Conservation (phyloP, 2,329 filamentous ascomycete species). For the Fusarium burgessii region DNA sequence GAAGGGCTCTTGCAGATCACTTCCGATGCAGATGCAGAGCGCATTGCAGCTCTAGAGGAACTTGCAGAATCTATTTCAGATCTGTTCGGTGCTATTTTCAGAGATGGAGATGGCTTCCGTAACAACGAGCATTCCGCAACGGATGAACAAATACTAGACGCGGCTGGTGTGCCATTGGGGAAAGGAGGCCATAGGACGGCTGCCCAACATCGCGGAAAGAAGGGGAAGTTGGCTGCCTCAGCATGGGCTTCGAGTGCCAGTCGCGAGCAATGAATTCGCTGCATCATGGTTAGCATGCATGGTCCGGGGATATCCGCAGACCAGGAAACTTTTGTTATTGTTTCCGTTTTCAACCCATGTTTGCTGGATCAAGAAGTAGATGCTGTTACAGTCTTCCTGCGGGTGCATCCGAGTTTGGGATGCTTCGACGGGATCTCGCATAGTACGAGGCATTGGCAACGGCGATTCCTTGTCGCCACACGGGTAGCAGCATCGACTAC, state of each 20-base stretch:
- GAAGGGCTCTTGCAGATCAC: slow-evolving; percentile 85
- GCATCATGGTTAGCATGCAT: neutral
- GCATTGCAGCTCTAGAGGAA: slow-evolving; percentile 77
- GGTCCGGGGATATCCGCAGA: neutral
- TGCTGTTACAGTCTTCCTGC: slow-evolving; percentile 21
- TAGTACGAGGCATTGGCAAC: slow-evolving; percentile 35
- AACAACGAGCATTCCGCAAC: slow-evolving; percentile 40
- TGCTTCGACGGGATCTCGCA: slow-evolving; percentile 40
- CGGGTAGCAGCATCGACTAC: slow-evolving; percentile 26
- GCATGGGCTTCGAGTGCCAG: slow-evolving; percentile 28
- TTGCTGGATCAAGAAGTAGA: slow-evolving; percentile 29
- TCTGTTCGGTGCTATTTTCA: slow-evolving; percentile 79
- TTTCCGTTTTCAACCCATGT: neutral
- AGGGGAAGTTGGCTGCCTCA: slow-evolving; percentile 32
- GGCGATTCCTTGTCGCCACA: slow-evolving; percentile 13
- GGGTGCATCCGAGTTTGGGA: slow-evolving; percentile 35
- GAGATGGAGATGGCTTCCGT: slow-evolving; percentile 79
- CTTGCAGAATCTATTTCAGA: slow-evolving; percentile 78
- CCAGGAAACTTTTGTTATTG: neutral
- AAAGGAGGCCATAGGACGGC: slow-evolving; percentile 19
- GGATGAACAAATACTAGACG: slow-evolving; percentile 49
- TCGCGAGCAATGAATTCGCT: neutral
- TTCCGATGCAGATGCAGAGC: slow-evolving; percentile 77
- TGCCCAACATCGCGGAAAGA: slow-evolving; percentile 35
- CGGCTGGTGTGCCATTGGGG: slow-evolving; percentile 39